Conservation (phyloP, 1,284 basidiomycete genomes). For the Puccinia horiana region DNA sequence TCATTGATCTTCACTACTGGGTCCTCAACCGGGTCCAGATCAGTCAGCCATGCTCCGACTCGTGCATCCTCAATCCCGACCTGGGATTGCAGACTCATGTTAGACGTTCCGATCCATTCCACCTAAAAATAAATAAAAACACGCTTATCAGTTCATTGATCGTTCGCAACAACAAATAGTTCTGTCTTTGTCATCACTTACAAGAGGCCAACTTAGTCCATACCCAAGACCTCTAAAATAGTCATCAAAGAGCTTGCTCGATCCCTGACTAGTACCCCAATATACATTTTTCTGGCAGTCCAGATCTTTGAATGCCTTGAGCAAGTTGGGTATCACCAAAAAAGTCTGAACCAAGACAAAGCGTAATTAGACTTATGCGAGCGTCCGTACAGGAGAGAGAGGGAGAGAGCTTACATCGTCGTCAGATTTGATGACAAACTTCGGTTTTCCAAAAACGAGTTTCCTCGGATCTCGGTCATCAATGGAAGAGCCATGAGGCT, state of each 20-base stretch:
- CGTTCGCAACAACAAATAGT: too few relatives aligned
- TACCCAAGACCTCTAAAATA: conserved; percentile 41
- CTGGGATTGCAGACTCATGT: conserved; percentile 37
- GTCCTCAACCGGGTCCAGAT: conserved; percentile 10
- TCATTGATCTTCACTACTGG: conserved; percentile 22
- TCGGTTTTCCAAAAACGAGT: background rate
- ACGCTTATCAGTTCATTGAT: background rate
- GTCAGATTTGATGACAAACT: conserved; percentile 40
- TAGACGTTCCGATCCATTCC: conserved; percentile 42
- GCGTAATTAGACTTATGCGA: background rate
- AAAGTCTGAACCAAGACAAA: conserved; percentile 30
- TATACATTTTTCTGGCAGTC: conserved; percentile 32
- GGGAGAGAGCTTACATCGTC: conserved; percentile 33
- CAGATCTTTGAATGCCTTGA: conserved; percentile 35
- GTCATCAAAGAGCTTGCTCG: conserved; percentile 7
- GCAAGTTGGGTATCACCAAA: conserved; percentile 38
- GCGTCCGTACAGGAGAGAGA: too few relatives aligned
- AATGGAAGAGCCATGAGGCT: background rate
- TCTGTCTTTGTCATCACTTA: background rate
- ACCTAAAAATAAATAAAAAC: background rate
- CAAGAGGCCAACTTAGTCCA: conserved; percentile 42
- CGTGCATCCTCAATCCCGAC: conserved; percentile 46
- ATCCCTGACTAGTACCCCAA: conserved; percentile 47
- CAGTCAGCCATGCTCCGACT: conserved; percentile 37
- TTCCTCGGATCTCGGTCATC: conserved; percentile 31